Evolutionary conservation across 2,329 filamentous ascomycete genomes (phyloP).

Genomic region (Fusarium goolgardi): DNA sequence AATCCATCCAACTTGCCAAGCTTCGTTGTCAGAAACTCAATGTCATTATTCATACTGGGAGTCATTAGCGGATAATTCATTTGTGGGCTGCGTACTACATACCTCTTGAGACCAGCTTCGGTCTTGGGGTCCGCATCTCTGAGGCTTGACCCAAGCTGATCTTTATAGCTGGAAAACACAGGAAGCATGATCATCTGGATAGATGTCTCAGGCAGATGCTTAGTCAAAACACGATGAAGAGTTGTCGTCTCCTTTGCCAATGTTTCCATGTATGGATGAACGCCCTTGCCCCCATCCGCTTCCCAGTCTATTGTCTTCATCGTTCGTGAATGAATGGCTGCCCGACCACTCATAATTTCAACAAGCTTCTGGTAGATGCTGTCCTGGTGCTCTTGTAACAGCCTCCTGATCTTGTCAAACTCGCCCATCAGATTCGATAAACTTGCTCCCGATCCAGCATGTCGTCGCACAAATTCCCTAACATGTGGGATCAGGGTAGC

Average conservation of each 20-base stretch:
- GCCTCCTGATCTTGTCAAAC: conserved; percentile 86
- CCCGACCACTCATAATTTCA: conserved; percentile 88
- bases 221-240: conserved; percentile 83
- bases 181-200: conserved; percentile 86
- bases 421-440: conserved; percentile 76
- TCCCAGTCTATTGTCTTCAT: conserved; percentile 85
- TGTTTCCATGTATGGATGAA: conserved; percentile 85
- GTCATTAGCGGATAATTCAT: conserved; percentile 24
- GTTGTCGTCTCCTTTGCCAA: conserved; percentile 87
- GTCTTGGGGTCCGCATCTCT: conserved; percentile 73
- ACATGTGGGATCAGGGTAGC: conserved; percentile 89
- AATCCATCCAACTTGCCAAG: conserved; percentile 84
- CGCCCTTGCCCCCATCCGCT: conserved; percentile 52
- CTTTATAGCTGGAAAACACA: conserved; percentile 84
- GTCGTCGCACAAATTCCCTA: conserved; percentile 88
- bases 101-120: conserved; percentile 77
- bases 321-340: conserved; percentile 76
- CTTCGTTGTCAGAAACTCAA: conserved; percentile 76
- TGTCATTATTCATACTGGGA: conserved; percentile 78
- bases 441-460: conserved; percentile 66
- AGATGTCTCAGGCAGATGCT: conserved; percentile 80
- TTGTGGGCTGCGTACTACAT: conserved; percentile 48
- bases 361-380: conserved; percentile 93
- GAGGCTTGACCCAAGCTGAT: conserved; percentile 80
- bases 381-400: conserved; percentile 89